Percentiles rank a stretch among this genome's conserved stretches.
Evolutionary conservation across 2,329 filamentous ascomycete species (phyloP).

Genomic region (Fusarium redolens): DNA sequence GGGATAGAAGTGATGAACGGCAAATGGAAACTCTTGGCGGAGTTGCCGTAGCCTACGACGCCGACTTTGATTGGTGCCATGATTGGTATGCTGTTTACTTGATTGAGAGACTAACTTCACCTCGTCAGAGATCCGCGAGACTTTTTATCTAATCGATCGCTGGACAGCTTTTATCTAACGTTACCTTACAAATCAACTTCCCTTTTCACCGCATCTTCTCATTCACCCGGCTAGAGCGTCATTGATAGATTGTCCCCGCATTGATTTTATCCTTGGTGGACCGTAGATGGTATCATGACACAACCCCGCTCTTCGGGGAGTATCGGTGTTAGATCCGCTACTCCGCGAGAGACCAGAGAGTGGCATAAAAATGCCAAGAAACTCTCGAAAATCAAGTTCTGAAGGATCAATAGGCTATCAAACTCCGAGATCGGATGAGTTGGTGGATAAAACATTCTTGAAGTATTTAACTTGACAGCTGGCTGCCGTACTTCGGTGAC

Average conservation of each 20-base stretch:
- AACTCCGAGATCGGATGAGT: too few species aligned
- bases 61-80: conserved; percentile 58
- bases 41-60: conserved; percentile 62
- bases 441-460: rapidly evolving
- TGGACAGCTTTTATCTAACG: neutral
- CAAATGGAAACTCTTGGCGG: conserved; percentile 61
- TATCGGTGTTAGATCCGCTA: neutral
- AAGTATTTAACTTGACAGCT: rapidly evolving
- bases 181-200: neutral
- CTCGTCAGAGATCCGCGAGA: neutral
- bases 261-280: conserved; percentile 2
- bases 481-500: neutral
- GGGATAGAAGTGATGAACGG: conserved; percentile 61
- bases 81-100: conserved; percentile 19
- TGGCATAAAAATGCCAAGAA: neutral
- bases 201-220: neutral
- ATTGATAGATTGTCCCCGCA: neutral
- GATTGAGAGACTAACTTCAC: neutral
- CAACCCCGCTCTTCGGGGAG: neutral
- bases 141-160: neutral
- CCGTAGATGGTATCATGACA: neutral
- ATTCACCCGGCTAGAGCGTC: conserved; percentile 5
- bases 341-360: neutral
- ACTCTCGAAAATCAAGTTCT: neutral
- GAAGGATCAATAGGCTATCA: too few species aligned